phyloP scores from a whole-genome alignment of 805 yeast species.

The Zygosaccharomyces rouxii region DNA sequence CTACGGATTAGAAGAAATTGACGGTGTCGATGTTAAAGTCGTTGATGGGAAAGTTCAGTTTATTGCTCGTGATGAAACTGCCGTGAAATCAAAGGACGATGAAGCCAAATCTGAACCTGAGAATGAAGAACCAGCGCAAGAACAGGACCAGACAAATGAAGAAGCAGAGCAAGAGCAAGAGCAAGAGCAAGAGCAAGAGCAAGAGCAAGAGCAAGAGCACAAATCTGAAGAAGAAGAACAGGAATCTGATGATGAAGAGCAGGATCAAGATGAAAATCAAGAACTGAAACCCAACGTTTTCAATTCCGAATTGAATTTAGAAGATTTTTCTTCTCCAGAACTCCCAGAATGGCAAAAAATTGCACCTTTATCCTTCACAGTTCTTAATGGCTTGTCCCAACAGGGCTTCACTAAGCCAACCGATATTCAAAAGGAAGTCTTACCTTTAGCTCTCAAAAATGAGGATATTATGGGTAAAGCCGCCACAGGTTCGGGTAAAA shows the following conservation, averaged over 20 bases:
- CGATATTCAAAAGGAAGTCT: conserved; percentile 69
- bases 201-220: conserved; percentile 27
- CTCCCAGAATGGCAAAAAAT: conserved; percentile 57
- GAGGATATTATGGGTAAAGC: conserved; percentile 92
- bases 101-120: conserved; percentile 14
- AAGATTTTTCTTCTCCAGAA: conserved; percentile 38
- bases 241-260: conserved; percentile 12
- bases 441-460: conserved; percentile 70
- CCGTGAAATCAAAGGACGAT: conserved; percentile 10
- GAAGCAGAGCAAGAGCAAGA: conserved; percentile 31
- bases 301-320: conserved; percentile 20
- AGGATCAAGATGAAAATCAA: conserved; percentile 14
- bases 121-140: neutral
- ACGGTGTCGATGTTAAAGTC: conserved; percentile 81
- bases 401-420: conserved; percentile 70
- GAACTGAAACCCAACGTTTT: conserved; percentile 31
- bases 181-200: conserved; percentile 20
- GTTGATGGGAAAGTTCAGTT: conserved; percentile 65
- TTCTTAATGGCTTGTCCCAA: conserved; percentile 56
- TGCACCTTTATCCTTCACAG: conserved; percentile 46
- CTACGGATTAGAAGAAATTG: conserved; percentile 89
- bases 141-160: conserved; percentile 12
- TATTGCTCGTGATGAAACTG: conserved; percentile 38
- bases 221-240: conserved; percentile 18
- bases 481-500: conserved; percentile 96